Evolutionary conservation across 805 yeast species (phyloP).

Genomic region (Torulaspora franciscae): DNA sequence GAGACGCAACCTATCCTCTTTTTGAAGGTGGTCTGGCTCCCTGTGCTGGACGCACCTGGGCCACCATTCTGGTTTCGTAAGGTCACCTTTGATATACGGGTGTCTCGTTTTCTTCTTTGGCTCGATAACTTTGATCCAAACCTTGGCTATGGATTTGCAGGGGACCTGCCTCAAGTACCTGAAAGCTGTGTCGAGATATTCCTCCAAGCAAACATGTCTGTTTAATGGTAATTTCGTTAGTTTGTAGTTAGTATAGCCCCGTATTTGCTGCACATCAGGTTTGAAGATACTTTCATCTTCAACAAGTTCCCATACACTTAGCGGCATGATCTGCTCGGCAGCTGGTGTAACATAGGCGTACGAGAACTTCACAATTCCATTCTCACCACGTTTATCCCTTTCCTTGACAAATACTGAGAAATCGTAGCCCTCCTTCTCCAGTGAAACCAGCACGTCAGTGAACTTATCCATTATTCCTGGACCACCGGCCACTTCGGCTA

Average conservation of each 20-base stretch:
- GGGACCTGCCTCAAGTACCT: slow-evolving; percentile 45
- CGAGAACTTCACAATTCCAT: slow-evolving; percentile 3
- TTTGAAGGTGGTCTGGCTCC: slow-evolving; percentile 71
- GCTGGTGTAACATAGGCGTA: slow-evolving; percentile 12
- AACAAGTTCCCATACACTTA: slow-evolving; percentile 13
- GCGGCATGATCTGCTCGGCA: slow-evolving; percentile 10
- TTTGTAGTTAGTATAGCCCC: not conserved
- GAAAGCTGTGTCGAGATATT: slow-evolving; percentile 26
- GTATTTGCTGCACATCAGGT: slow-evolving; percentile 1
- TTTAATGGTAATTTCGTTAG: slow-evolving; percentile 7
- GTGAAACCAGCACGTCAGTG: slow-evolving; percentile 7
- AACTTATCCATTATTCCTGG: slow-evolving; percentile 10
- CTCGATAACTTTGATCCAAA: slow-evolving; percentile 61
- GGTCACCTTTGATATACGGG: slow-evolving; percentile 55
- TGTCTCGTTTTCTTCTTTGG: slow-evolving; percentile 59
- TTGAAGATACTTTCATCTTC: slow-evolving; percentile 10
- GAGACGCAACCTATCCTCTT: slow-evolving; percentile 49
- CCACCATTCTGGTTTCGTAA: slow-evolving; percentile 66
- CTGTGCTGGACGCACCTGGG: slow-evolving; percentile 52
- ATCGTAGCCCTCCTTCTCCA: slow-evolving; percentile 14
- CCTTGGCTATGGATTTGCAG: slow-evolving; percentile 60
- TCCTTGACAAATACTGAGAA: slow-evolving; percentile 15
- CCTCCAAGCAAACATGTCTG: slow-evolving; percentile 5
- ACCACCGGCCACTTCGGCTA: not conserved
- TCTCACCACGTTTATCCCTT: not conserved